Evolutionary conservation across 352 stramenopile genomes (phyloP).

Genomic region (Phytophthora megakarya): DNA sequence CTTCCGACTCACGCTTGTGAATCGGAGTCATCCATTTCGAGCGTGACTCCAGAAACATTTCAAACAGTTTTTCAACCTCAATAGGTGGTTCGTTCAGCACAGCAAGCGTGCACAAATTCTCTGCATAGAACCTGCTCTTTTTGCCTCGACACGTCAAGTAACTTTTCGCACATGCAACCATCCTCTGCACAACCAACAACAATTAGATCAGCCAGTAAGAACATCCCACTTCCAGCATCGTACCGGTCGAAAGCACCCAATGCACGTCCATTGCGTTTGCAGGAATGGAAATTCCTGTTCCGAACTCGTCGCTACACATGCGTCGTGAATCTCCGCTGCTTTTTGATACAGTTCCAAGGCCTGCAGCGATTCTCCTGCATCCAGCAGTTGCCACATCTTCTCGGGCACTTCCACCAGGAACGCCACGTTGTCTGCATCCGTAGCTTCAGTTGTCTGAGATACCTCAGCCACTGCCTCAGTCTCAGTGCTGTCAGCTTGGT

Average conservation of each 20-base stretch:
- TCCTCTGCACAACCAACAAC: constrained; percentile 42
- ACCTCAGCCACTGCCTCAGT: background rate
- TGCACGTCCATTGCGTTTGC: constrained; percentile 64
- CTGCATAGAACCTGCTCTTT: constrained; percentile 61
- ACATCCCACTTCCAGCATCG: background rate
- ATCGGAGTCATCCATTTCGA: constrained; percentile 53
- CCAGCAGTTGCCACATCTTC: constrained; percentile 71
- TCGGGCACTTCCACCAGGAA: constrained; percentile 67
- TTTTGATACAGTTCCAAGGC: constrained; percentile 54
- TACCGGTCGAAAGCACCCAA: constrained; percentile 69
- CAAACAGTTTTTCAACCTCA: constrained; percentile 42
- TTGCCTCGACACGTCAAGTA: constrained; percentile 65
- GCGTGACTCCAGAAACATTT: constrained; percentile 54
- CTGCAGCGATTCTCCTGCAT: constrained; percentile 61
- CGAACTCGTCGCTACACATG: constrained; percentile 16
- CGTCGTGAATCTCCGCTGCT: constrained; percentile 40
- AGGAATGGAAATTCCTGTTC: constrained; percentile 63
- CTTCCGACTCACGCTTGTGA: constrained; percentile 16
- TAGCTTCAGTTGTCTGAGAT: background rate
- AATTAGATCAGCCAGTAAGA: constrained; percentile 5
- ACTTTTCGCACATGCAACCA: constrained; percentile 46
- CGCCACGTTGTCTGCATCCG: constrained; percentile 42
- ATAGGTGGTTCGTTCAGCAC: constrained; percentile 40
- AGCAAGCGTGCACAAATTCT: constrained; percentile 61
- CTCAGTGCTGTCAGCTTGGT: background rate